These are phyloP conservation scores for Aaosphaeria arxii DNA, from an alignment of 2,329 filamentous ascomycete genomes.

Conservation along the genomic window DNA sequence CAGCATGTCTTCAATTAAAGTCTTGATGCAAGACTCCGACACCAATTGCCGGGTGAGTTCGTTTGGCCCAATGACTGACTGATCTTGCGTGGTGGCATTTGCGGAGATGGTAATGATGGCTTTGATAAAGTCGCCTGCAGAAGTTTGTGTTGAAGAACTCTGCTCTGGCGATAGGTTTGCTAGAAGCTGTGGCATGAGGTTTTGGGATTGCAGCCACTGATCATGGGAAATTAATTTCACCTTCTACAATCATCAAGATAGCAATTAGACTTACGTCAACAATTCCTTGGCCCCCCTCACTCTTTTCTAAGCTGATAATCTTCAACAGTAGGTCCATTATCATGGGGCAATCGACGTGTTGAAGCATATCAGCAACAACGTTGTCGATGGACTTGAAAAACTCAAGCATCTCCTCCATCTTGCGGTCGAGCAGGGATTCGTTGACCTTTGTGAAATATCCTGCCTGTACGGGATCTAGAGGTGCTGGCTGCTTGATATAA, in stretches of 20 bases:
- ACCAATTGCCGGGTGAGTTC: conserved; percentile 94
- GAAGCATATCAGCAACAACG: conserved; percentile 79
- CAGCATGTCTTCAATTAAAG: conserved; percentile 88
- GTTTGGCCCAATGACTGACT: conserved; percentile 98
- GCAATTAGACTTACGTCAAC: conserved; percentile 68
- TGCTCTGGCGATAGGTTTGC: conserved; percentile 83
- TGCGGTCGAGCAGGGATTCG: conserved; percentile 94
- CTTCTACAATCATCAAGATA: conserved; percentile 9
- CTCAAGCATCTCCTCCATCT: conserved; percentile 94
- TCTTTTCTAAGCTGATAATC: conserved; percentile 93
- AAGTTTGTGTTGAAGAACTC: conserved; percentile 88
- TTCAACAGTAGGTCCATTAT: conserved; percentile 97
- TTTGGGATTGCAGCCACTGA: conserved; percentile 87
- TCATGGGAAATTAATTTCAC: background rate
- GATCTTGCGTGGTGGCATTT: conserved; percentile 95
- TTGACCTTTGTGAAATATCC: conserved; percentile 99
- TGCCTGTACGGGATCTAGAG: conserved; percentile 88
- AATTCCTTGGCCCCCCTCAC: conserved; percentile 84
- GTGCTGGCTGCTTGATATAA: conserved; percentile 79
- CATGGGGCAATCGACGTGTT: conserved; percentile 95
- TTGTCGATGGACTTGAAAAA: conserved; percentile 81
- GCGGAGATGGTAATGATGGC: conserved; percentile 98
- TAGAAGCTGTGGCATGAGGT: conserved; percentile 82
- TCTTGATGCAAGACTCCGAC: conserved; percentile 77
- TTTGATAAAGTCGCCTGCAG: conserved; percentile 95